Evolutionary conservation across 2,329 filamentous ascomycete genomes (phyloP).

Genomic region (Colletotrichum liaoningense): DNA sequence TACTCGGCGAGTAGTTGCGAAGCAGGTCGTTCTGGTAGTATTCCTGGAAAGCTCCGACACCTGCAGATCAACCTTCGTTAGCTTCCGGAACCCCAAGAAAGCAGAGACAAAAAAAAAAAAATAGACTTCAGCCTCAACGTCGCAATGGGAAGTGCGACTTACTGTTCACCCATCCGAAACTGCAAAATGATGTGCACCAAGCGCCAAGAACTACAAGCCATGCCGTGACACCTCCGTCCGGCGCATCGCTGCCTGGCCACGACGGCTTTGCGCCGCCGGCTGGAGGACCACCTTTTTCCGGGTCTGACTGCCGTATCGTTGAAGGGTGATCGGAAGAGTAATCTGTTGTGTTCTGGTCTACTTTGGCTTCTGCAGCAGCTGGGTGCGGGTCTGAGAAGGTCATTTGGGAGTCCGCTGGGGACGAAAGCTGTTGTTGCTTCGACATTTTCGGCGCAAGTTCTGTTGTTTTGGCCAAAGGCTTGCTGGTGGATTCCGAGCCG

Average conservation of each 20-base stretch:
- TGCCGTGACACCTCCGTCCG: slow-evolving; percentile 46
- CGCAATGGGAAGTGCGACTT: slow-evolving; percentile 19
- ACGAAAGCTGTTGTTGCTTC: slow-evolving; percentile 1
- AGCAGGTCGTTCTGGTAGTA: slow-evolving; percentile 66
- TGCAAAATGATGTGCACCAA: slow-evolving; percentile 55
- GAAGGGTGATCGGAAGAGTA: slow-evolving; percentile 23
- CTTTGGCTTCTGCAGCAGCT: not conserved
- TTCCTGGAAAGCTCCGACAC: slow-evolving; percentile 65
- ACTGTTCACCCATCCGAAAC: slow-evolving; percentile 52
- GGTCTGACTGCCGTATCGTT: slow-evolving; percentile 1
- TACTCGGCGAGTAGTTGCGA: slow-evolving; percentile 59
- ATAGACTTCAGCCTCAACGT: slow-evolving; percentile 8
- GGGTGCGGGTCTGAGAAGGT: slow-evolving; percentile 18
- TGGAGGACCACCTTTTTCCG: slow-evolving; percentile 5
- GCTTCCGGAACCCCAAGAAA: not conserved
- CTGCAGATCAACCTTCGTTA: slow-evolving; percentile 36
- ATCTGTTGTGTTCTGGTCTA: slow-evolving; percentile 12
- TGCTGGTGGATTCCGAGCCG: not conserved
- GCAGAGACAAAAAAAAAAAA: not conserved
- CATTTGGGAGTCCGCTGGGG: slow-evolving; percentile 20
- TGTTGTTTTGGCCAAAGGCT: not conserved
- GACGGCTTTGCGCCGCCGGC: not conserved
- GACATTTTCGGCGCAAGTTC: slow-evolving; percentile 3
- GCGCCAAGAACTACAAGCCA: slow-evolving; percentile 54
- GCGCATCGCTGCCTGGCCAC: slow-evolving; percentile 30